These are phyloP conservation scores for Mycena epipterygia DNA, from an alignment of 768 basidiomycete species.

Conservation along the genomic window DNA sequence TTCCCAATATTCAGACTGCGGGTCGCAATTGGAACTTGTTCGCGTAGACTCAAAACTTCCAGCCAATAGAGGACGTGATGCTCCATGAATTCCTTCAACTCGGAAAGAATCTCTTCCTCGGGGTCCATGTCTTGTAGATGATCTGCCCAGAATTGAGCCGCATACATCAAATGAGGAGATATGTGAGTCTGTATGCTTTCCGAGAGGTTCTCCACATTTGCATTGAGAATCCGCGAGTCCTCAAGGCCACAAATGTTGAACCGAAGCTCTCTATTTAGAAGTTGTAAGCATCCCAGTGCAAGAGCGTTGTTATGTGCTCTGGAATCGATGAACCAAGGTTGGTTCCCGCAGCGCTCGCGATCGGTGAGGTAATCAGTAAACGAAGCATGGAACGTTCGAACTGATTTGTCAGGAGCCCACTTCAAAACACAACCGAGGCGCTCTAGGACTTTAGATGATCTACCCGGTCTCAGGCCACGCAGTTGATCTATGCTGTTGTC, in stretches of 20 bases:
- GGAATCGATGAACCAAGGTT: not conserved
- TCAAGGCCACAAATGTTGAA: constrained; percentile 14
- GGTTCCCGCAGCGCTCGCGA: not conserved
- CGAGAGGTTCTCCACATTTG: not conserved
- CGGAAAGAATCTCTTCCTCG: not conserved
- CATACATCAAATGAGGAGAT: not conserved
- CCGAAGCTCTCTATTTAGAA: not conserved
- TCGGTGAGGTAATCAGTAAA: no score
- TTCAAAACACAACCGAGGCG: constrained; percentile 3
- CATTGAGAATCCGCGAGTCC: constrained; percentile 5
- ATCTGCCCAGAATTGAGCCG: not conserved
- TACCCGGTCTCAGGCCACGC: not conserved
- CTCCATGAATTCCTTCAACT: not conserved
- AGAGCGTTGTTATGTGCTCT: not conserved
- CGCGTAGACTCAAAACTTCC: not conserved
- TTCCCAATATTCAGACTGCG: not conserved
- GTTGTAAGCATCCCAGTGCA: not conserved
- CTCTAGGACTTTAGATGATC: not conserved
- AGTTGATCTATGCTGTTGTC: not conserved
- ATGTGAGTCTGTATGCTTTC: not conserved
- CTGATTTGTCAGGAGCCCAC: no score
- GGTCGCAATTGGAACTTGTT: not conserved
- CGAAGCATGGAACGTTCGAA: no score
- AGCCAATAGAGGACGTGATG: not conserved
- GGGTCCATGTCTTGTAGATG: not conserved